Evolutionary conservation across 495 filamentous ascomycete genomes (phyloP).

Genomic region (Neurospora sp.): DNA sequence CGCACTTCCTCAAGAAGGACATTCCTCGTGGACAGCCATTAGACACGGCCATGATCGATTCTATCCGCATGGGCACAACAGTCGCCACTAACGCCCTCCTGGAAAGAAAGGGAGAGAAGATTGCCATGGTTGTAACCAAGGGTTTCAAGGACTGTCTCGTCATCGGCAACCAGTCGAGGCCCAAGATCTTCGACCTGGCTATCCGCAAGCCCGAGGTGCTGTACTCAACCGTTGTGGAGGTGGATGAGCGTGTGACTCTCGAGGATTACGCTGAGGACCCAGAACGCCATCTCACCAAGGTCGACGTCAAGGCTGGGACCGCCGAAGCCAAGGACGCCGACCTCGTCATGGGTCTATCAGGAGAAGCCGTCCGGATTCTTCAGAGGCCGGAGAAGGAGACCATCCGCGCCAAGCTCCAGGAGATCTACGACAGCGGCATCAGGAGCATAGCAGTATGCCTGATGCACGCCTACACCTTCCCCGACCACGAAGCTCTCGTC

Average conservation of each 20-base stretch:
- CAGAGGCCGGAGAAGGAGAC: constrained; percentile 42
- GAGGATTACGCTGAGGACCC: constrained; percentile 85
- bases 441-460: constrained; percentile 66
- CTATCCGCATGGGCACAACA: constrained; percentile 82
- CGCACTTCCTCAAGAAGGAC: constrained; percentile 62
- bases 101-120: constrained; percentile 88
- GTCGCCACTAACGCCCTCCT: constrained; percentile 84
- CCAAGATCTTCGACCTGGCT: constrained; percentile 74
- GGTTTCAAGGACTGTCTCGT: constrained; percentile 89
- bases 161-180: constrained; percentile 77
- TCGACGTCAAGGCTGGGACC: constrained; percentile 35
- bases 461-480: constrained; percentile 76
- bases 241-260: constrained; percentile 75
- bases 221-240: constrained; percentile 65
- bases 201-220: constrained; percentile 73
- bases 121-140: constrained; percentile 82
- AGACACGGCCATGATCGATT: constrained; percentile 75
- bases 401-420: constrained; percentile 45
- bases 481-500: constrained; percentile 60
- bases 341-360: constrained; percentile 55
- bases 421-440: constrained; percentile 52
- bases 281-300: constrained; percentile 42
- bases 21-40: constrained; percentile 73
- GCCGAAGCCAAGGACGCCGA: constrained; percentile 35
- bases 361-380: constrained; percentile 61